Conservation (phyloP, 1,284 basidiomycete species). For the Earliella scabrosa region DNA sequence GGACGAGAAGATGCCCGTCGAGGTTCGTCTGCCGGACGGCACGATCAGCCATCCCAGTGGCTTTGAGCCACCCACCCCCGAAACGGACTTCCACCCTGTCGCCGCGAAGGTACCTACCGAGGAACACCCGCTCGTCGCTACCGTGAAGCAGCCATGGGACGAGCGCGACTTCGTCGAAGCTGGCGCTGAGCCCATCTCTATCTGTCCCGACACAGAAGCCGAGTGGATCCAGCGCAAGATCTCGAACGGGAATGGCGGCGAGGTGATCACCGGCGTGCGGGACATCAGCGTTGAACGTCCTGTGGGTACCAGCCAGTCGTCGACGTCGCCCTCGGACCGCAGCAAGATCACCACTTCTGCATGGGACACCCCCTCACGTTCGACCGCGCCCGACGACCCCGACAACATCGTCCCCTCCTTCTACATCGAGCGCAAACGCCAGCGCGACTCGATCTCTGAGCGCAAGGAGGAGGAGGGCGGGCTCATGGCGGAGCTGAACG, state of each 20-base stretch:
- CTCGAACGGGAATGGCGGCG: slow-evolving; percentile 7
- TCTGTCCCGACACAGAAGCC: slow-evolving; percentile 20
- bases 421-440: slow-evolving; percentile 39
- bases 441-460: slow-evolving; percentile 36
- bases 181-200: slow-evolving; percentile 8
- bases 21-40: slow-evolving; percentile 36
- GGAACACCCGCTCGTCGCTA: slow-evolving; percentile 28
- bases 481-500: slow-evolving; percentile 40
- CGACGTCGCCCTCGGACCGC: slow-evolving; percentile 7
- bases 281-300: slow-evolving; percentile 10
- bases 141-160: slow-evolving; percentile 35
- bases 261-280: slow-evolving; percentile 15
- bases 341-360: slow-evolving; percentile 23
- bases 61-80: slow-evolving; percentile 38
- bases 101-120: slow-evolving; percentile 30
- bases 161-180: slow-evolving; percentile 21
- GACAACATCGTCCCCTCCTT: slow-evolving; percentile 37
- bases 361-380: slow-evolving; percentile 31
- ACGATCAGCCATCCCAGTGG: slow-evolving; percentile 36
- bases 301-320: background rate
- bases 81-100: slow-evolving; percentile 36
- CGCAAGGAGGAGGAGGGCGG: slow-evolving; percentile 38
- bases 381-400: slow-evolving; percentile 25
- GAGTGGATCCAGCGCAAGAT: slow-evolving; percentile 23
- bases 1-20: slow-evolving; percentile 40